A percentile compares a stretch with the other conserved stretches of the same genome.
Conservation (phyloP, 2,329 filamentous ascomycete species). For the Fusarium graminum region DNA sequence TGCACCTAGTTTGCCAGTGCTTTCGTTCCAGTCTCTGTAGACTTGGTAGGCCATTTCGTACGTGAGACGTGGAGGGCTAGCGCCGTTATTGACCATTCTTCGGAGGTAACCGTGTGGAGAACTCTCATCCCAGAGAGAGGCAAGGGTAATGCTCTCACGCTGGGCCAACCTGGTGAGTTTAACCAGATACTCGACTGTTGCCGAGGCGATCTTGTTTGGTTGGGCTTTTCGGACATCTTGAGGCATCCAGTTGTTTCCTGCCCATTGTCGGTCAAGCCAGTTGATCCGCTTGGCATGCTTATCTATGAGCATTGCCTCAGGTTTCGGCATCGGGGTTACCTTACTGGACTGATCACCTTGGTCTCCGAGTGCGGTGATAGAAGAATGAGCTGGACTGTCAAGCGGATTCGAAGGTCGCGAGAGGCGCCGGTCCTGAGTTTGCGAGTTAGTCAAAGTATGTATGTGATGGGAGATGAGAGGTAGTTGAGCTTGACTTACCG, state of each 20-base stretch:
- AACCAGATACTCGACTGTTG: background rate
- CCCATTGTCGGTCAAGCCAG: conserved; percentile 17
- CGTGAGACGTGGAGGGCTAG: background rate
- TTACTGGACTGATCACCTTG: background rate
- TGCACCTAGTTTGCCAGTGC: background rate
- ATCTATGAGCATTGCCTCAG: background rate
- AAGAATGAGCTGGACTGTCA: too few relatives aligned
- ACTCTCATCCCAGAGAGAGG: background rate
- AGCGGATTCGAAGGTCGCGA: background rate
- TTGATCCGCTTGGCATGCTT: background rate
- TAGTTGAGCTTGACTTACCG: background rate
- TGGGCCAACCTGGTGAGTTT: background rate
- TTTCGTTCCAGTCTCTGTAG: background rate
- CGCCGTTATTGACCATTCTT: background rate
- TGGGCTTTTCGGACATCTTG: background rate
- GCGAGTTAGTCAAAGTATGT: background rate
- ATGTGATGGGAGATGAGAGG: background rate
- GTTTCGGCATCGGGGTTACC: rapidly evolving
- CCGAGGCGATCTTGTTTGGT: rapidly evolving
- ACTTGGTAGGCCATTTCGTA: background rate
- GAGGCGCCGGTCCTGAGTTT: background rate
- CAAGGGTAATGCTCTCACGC: background rate
- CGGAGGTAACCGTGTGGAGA: background rate
- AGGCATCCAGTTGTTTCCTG: background rate
- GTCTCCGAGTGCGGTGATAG: background rate